Evolutionary conservation across 768 basidiomycete genomes (phyloP), one percentile per base, ranked within the genome.

Genomic region (Kondoa malvinella): DNA sequence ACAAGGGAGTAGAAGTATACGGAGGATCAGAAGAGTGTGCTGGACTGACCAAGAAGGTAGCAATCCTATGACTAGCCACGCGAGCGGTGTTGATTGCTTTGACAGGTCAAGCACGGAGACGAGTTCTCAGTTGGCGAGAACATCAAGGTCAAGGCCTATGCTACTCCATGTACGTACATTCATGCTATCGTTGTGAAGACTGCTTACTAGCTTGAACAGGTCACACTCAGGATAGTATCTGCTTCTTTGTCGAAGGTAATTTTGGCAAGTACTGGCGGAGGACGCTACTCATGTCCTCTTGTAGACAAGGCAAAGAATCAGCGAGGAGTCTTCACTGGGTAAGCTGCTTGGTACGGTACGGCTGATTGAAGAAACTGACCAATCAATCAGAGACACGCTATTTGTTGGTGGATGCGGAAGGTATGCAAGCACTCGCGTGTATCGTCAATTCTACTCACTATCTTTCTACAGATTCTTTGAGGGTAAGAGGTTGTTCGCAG

Each of bases 201-300:
- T 88, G 88, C 76, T 89, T 87, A 77, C 78, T 91, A 27, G 86
- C 88, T 29, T 92, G 89, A 0, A 89, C 91, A 0, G 92, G 91
- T 78, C 94, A 96, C 77, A 97, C 94, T 1, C 88, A 88, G 75
- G 94, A 96, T 78, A 95, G 92, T 17, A 92, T 94, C 73, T 95
- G 88, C 80, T 97, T 85, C 80, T 82, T 87, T 76, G 82, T 85
- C 66, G 89, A 86, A 33, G 78, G 81, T 66, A 71, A 75, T 27
- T 77, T 82, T 56, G 72, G 73, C 3, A 29, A 8, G n/a, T 27
- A 8, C 61, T 3, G 32, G 14, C 61, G 3, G 16, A 33, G 15
- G 27, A 21, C 61, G 8, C 61, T 8, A 3, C 17, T 15, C 8
- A 17, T 17, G n/a, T 34, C 15, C 4, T 25, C 25, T 59, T 14